Base-by-base conservation (phyloP, 306 rosid species). In the Dalbergia cultrata region DNA sequence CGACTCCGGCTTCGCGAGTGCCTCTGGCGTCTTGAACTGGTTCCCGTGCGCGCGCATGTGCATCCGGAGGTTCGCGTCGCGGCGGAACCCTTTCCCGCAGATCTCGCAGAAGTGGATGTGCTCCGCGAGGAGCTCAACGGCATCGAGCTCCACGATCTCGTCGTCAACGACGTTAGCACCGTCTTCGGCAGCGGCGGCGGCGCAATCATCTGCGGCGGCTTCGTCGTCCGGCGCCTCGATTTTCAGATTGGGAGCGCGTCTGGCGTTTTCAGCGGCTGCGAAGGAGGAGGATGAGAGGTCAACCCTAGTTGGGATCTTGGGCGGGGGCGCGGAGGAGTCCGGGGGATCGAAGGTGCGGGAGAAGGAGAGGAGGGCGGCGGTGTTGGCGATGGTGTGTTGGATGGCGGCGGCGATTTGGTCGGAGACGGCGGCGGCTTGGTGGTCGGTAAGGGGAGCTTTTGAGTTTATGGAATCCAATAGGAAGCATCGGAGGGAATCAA, bases 21-120 rank as follows among this genome's bases (percentile, higher is more conserved):
- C 97, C 76, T 95, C 97, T 2, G 70, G 87, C 5, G 97, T 92
- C 75, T 95, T 95, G 90, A 88, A 92, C 71, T 61, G 85, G 66
- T 92, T 83, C 7, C 98, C 98, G 76, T 95, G 98, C 2, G 98
- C 97, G 5, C 98, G 83, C 98, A 90, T 95, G 77, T 95, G 98
- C 97, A 95, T 92, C 39, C 98, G 83, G 71, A 95, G 82, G 60
- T 95, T 95, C 72, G 98, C 98, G 43, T 95, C 98, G 1, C 98
- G 95, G 78, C 88, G 89, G 87, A 95, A 95, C 0, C 97, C 98
- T 57, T 95, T 95, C 10, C 98, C 98, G 69, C 98, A 95, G 22
- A 92, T 90, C 72, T 95, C 97, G 75, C 98, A 95, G 84, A 90
- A 87, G 67, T 95, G 98, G 53, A 90, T 57, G 85, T 90, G 93